Evolutionary conservation across 1,284 basidiomycete genomes (phyloP), one percentile per base, ranked within the genome.

Genomic region (Blastosporella zonata): DNA sequence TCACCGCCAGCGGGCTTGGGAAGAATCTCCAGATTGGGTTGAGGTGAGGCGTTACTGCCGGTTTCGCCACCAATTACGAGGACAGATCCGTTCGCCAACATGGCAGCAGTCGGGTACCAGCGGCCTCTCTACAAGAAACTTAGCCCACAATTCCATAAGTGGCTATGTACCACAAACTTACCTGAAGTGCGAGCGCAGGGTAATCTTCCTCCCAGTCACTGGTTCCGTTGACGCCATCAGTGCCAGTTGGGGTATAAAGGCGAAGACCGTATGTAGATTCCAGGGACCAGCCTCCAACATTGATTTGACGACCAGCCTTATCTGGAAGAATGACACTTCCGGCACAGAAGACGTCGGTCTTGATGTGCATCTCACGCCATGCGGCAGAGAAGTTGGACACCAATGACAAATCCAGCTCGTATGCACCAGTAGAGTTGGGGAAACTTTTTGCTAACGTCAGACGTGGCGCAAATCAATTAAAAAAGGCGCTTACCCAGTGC

Each of bases 321-420:
- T 89, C 87, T 0, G 87, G 87, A 23, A 90, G 75, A 33, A 85
- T 76, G 27, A 90, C 68, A 40, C 78, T 77, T n/a, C 68, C 87
- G 2, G 87, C 79, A 61, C 87, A 89, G 71, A 90, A 90, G 23
- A 89, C 84, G 55, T 89, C 84, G 3, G 82, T 73, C 64, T 86
- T 73, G 57, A 87, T 68, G 55, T 87, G 80, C 84, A 89, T 86
- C 55, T 73, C 74, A 20, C 86, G 79, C 84, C 84, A 90, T 5
- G 84, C 78, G 31, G 66, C 61, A 18, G 59, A 49, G 64, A 81
- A 83, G 56, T 87, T 68, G 46, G 72, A 51, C 0, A 70, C 69
- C 37, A 89, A 65, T 23, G 72, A 78, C 29, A 81, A 62, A 59
- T 89, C 87, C 29, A 90, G 69, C 55, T 90, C 87, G 55, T 88